phyloP scores from a whole-genome alignment of 495 filamentous ascomycete genomes.

The Hypomontagnella submonticulosa region DNA sequence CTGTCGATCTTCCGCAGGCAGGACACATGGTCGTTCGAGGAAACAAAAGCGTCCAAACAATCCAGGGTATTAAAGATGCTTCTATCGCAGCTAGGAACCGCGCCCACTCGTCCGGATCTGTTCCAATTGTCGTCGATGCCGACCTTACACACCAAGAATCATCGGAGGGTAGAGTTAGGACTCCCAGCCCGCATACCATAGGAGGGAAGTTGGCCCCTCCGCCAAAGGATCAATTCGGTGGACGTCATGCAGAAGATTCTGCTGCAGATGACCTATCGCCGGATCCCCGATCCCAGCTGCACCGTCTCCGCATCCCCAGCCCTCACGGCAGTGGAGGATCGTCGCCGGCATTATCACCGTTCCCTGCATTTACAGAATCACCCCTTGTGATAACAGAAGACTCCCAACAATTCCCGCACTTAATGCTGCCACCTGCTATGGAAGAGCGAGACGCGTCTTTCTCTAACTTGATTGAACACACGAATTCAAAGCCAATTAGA shows the following conservation, averaged over 20 bases:
- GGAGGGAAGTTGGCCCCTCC: slow-evolving; percentile 51
- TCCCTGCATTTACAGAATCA: slow-evolving; percentile 57
- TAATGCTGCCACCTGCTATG: slow-evolving; percentile 45
- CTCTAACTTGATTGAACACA: slow-evolving; percentile 58
- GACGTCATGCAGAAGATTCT: slow-evolving; percentile 22
- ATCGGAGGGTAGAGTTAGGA: slow-evolving; percentile 24
- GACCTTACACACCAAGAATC: slow-evolving; percentile 29
- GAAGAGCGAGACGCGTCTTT: slow-evolving; percentile 45
- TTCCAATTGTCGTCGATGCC: slow-evolving; percentile 36
- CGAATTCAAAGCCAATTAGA: slow-evolving; percentile 57
- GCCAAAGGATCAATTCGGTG: slow-evolving; percentile 25
- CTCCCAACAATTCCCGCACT: slow-evolving; percentile 54
- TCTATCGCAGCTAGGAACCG: slow-evolving; percentile 29
- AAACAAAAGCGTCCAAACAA: slow-evolving; percentile 26
- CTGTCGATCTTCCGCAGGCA: slow-evolving; percentile 65
- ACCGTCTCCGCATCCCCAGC: slow-evolving; percentile 52
- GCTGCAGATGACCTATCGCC: slow-evolving; percentile 18
- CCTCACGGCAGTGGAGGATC: slow-evolving; percentile 64
- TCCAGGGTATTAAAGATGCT: slow-evolving; percentile 24
- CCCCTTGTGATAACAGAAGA: slow-evolving; percentile 56
- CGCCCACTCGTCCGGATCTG: slow-evolving; percentile 42
- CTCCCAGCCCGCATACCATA: slow-evolving; percentile 42
- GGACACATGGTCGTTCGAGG: slow-evolving; percentile 6
- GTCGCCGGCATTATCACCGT: slow-evolving; percentile 54
- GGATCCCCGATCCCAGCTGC: slow-evolving; percentile 32